phyloP scores from a whole-genome alignment of 441 rosid species.

The Theobroma grandiflorum region DNA sequence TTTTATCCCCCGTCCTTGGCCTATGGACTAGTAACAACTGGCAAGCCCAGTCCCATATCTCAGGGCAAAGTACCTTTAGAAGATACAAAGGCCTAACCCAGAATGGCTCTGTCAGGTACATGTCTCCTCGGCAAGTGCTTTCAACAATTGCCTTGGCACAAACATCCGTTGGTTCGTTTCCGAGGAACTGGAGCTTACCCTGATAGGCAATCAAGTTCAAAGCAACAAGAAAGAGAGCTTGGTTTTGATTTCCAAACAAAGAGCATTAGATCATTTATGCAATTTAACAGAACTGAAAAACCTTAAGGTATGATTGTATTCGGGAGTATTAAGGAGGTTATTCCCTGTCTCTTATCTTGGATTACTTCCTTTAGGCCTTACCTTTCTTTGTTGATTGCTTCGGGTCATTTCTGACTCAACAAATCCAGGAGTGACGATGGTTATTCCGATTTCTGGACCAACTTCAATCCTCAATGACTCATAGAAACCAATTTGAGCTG shows the following conservation, averaged over 20 bases:
- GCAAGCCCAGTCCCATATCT: not conserved
- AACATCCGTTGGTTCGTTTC: not conserved
- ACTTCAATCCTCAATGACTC: constrained; percentile 57
- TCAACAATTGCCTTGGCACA: constrained; percentile 2
- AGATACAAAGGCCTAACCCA: not conserved
- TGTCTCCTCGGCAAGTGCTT: not conserved
- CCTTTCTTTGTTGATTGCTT: not conserved
- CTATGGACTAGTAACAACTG: not conserved
- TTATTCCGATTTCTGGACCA: constrained; percentile 47
- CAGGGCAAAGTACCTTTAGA: not conserved
- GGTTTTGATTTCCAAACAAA: not conserved
- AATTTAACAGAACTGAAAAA: not conserved
- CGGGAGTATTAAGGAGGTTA: too few relatives aligned
- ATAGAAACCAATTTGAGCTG: constrained; percentile 51
- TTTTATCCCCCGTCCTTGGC: not conserved
- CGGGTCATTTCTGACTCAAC: constrained; percentile 17
- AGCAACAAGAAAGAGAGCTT: not conserved
- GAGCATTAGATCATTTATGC: not conserved
- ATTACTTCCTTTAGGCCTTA: too few relatives aligned
- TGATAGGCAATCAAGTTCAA: not conserved
- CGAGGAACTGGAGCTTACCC: not conserved
- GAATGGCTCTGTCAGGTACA: not conserved
- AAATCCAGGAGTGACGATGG: constrained; percentile 58
- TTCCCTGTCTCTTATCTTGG: too few relatives aligned
- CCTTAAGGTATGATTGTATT: too few relatives aligned